phyloP scores from a whole-genome alignment of 148 eudicot genomes.

The Amaranthus cruentus region DNA sequence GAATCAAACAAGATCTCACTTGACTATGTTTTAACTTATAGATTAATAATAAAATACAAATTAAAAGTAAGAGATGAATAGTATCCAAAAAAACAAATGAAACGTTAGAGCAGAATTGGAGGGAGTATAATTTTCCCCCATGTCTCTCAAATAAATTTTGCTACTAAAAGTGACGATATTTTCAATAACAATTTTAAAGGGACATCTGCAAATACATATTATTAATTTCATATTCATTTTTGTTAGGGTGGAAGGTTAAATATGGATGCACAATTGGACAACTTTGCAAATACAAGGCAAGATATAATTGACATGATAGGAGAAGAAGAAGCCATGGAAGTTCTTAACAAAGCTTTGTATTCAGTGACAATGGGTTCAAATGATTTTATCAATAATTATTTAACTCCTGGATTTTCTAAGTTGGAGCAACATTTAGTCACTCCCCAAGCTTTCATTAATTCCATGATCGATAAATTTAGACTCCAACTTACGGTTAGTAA shows the following conservation, averaged over 20 bases:
- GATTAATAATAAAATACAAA: no score
- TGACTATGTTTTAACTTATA: no score
- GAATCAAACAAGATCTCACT: no score
- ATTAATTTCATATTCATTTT: neutral
- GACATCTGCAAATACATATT: neutral
- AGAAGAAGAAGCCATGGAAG: constrained; percentile 35
- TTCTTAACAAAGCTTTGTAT: constrained; percentile 47
- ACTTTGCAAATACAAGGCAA: constrained; percentile 79
- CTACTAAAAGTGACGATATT: neutral
- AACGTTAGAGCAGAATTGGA: no score
- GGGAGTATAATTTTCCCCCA: no score
- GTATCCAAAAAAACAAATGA: no score
- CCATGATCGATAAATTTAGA: constrained; percentile 49
- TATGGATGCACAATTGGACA: constrained; percentile 75
- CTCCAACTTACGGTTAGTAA: constrained; percentile 60
- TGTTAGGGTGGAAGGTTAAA: constrained; percentile 64
- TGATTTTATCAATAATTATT: constrained; percentile 87
- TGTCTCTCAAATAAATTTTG: no score
- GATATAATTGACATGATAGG: constrained; percentile 59
- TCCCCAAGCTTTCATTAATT: constrained; percentile 50
- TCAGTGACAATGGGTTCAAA: constrained; percentile 79
- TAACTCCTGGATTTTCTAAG: constrained; percentile 54
- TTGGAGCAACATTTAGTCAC: constrained; percentile 39
- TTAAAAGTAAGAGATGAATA: no score
- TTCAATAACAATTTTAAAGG: no score